Conservation (phyloP, 345 rosid species). For the Raphanus sativus region DNA sequence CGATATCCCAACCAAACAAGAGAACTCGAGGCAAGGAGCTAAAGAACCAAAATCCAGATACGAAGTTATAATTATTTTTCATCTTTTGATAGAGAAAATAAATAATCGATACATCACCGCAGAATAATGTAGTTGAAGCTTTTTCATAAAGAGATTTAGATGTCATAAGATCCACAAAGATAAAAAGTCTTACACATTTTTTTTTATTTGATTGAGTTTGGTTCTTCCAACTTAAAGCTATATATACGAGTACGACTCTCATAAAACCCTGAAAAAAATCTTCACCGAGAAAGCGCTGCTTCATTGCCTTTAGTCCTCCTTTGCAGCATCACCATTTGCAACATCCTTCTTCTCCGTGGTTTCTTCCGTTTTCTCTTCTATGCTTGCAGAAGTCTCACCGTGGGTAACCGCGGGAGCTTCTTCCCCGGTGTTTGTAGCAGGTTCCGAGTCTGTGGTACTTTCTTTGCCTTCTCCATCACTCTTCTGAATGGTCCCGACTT, state of each 20-base stretch:
- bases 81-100: neutral
- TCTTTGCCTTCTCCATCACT: slow-evolving; percentile 46
- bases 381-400: slow-evolving; percentile 26
- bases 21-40: no score
- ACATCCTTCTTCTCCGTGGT: slow-evolving; percentile 24
- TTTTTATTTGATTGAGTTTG: slow-evolving; percentile 21
- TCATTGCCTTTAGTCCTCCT: slow-evolving; percentile 20
- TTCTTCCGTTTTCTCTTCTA: slow-evolving; percentile 25
- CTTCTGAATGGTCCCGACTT: slow-evolving; percentile 77
- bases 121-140: neutral
- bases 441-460: slow-evolving; percentile 46
- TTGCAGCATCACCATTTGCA: slow-evolving; percentile 26
- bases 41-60: neutral
- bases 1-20: no score
- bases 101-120: neutral
- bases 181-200: neutral
- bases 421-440: slow-evolving; percentile 28
- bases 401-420: slow-evolving; percentile 21
- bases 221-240: slow-evolving; percentile 24
- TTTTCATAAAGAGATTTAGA: slow-evolving; percentile 7
- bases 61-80: neutral
- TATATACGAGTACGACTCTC: slow-evolving; percentile 33
- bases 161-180: slow-evolving; percentile 10
- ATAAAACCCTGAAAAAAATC: neutral
- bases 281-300: neutral